Conservation (phyloP, 192 early-diverging fungal species). For the Chytriomyces confervae region DNA sequence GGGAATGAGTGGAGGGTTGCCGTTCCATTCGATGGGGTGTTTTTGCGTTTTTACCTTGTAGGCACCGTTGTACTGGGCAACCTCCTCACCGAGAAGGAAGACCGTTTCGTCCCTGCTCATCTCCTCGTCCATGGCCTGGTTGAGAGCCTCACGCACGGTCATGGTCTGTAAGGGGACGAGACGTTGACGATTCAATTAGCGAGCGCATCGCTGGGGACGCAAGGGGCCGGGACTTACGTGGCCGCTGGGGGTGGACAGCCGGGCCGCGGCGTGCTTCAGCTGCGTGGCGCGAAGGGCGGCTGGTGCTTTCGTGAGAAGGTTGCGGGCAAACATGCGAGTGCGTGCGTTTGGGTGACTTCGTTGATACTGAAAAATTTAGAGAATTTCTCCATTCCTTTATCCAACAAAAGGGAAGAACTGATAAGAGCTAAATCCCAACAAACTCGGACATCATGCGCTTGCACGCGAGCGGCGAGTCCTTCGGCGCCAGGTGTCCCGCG, state of each 20-base stretch:
- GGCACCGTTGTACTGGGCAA: constrained; percentile 98
- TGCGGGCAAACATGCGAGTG: neutral
- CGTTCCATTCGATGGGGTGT: neutral
- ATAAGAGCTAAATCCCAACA: constrained; percentile 34
- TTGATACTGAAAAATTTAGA: too few species aligned
- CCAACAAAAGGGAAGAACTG: neutral
- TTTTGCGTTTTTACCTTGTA: constrained; percentile 81
- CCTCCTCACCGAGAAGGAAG: constrained; percentile 95
- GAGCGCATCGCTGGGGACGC: neutral
- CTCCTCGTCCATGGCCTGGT: constrained; percentile 97
- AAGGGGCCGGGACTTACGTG: neutral
- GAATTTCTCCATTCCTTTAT: neutral
- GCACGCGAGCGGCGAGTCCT: constrained; percentile 59
- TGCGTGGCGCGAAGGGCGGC: neutral
- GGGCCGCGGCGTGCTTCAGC: neutral
- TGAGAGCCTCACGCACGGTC: constrained; percentile 97
- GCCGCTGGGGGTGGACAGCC: constrained; percentile 12
- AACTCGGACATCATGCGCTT: constrained; percentile 54
- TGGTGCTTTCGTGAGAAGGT: neutral
- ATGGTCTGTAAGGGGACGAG: constrained; percentile 44
- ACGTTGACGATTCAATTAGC: neutral
- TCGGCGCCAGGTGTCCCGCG: constrained; percentile 79
- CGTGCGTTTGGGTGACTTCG: too few species aligned
- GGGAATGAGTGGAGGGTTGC: neutral
- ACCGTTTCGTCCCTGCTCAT: constrained; percentile 89